Evolutionary conservation across 2,329 filamentous ascomycete genomes (phyloP).

Genomic region (Xylariaceae sp.): DNA sequence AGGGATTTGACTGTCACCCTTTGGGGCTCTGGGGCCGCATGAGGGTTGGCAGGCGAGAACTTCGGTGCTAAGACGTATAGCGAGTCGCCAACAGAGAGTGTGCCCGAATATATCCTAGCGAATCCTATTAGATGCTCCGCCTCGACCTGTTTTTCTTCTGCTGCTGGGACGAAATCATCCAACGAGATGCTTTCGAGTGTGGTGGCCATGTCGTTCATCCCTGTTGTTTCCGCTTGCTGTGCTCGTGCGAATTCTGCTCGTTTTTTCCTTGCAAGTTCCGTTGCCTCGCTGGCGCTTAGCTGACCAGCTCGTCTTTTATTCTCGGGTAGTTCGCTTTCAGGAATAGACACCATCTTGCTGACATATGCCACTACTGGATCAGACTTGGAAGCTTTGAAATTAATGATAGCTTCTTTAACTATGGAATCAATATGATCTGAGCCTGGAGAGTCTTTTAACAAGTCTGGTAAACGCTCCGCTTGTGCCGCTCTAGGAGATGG

Average conservation of each 20-base stretch:
- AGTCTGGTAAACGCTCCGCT: conserved; percentile 75
- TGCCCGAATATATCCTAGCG: conserved; percentile 91
- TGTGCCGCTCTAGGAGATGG: conserved; percentile 85
- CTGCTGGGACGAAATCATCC: conserved; percentile 55
- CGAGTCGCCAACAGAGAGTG: conserved; percentile 84
- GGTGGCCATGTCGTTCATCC: conserved; percentile 63
- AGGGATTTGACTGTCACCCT: conserved; percentile 86
- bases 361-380: conserved; percentile 92
- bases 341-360: conserved; percentile 97
- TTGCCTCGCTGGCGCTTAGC: conserved; percentile 87
- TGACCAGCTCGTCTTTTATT: conserved; percentile 77
- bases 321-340: conserved; percentile 87
- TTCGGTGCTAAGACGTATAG: conserved; percentile 93
- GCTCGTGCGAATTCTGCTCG: conserved; percentile 85
- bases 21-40: conserved; percentile 74
- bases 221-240: conserved; percentile 65
- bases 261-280: conserved; percentile 86
- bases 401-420: conserved; percentile 80
- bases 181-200: conserved; percentile 68
- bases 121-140: conserved; percentile 93
- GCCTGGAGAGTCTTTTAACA: conserved; percentile 83
- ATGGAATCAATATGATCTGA: conserved; percentile 70
- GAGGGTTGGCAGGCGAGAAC: conserved; percentile 81
- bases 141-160: conserved; percentile 67
- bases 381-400: conserved; percentile 73